Evolutionary conservation across 2,329 filamentous ascomycete species (phyloP).

Genomic region (Diaporthe destruens): DNA sequence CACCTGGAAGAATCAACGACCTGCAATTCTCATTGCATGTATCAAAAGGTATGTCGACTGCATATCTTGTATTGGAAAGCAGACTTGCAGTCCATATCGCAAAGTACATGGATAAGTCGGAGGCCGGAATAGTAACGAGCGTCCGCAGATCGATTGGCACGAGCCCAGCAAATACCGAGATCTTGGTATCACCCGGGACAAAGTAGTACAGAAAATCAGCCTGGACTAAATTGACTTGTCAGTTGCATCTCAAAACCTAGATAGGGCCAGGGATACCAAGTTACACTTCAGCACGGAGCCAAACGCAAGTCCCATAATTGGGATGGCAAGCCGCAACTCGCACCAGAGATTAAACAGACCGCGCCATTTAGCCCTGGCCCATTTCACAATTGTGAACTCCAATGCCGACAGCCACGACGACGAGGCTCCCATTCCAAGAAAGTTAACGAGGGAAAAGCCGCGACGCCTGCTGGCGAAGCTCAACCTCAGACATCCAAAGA

Average conservation of each 20-base stretch:
- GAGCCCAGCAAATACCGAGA: conserved; percentile 7
- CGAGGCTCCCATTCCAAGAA: conserved; percentile 11
- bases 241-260: not conserved
- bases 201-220: conserved; percentile 18
- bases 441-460: not conserved
- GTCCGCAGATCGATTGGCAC: conserved; percentile 9
- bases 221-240: not conserved
- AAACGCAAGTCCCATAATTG: conserved; percentile 4
- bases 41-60: not conserved
- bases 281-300: conserved; percentile 18
- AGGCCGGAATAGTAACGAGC: conserved; percentile 2
- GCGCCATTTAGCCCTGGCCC: not conserved
- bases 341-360: conserved; percentile 17
- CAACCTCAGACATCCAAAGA: conserved; percentile 11
- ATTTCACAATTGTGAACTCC: not conserved
- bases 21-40: not conserved
- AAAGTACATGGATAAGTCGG: conserved; percentile 5
- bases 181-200: not conserved
- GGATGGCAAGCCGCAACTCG: conserved; percentile 12
- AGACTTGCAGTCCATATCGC: conserved; percentile 16
- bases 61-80: conserved; percentile 15
- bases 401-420: conserved; percentile 3
- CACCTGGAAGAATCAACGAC: conserved; percentile 17
- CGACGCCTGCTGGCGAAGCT: not conserved
- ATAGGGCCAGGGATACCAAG: not conserved